A percentile compares a stretch with the other conserved stretches of the same genome.
Conservation (phyloP, 768 basidiomycete genomes). For the Mycena maculata region DNA sequence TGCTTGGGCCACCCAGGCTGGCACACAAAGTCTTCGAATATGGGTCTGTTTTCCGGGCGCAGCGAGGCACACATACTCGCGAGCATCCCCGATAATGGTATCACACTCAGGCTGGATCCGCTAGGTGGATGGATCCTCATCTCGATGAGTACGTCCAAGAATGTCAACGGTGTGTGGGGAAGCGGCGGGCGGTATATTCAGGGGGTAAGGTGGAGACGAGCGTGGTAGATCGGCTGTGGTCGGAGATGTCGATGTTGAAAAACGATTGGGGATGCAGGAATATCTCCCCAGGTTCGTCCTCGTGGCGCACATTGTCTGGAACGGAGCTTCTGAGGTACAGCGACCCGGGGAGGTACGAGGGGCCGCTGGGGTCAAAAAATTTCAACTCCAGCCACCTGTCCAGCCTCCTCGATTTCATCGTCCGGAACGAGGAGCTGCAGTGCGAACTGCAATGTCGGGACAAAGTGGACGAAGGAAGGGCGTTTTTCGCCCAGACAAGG, state of each 20-base stretch:
- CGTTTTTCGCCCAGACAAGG: conserved; percentile 38
- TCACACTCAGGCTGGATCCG: no score
- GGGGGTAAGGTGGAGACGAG: conserved; percentile 25
- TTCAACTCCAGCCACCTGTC: background rate
- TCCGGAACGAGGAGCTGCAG: conserved; percentile 37
- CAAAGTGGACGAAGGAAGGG: conserved; percentile 35
- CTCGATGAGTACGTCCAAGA: background rate
- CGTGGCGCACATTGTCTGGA: background rate
- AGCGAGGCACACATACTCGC: no score
- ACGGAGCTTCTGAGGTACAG: background rate
- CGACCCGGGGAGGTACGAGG: background rate
- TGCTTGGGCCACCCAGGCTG: no score
- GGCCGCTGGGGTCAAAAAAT: background rate
- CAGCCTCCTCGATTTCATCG: conserved; percentile 16
- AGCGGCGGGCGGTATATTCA: conserved; percentile 18
- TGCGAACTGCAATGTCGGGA: conserved; percentile 34
- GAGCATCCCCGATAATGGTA: no score
- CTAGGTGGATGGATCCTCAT: no score
- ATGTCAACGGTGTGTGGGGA: conserved; percentile 18
- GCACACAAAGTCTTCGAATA: no score
- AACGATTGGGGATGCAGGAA: conserved; percentile 30
- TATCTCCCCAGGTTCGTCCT: conserved; percentile 22
- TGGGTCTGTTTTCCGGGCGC: no score
- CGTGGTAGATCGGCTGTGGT: conserved; percentile 29
- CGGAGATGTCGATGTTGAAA: conserved; percentile 28